Conservation (phyloP, 768 basidiomycete species). For the Boletellus ananas region DNA sequence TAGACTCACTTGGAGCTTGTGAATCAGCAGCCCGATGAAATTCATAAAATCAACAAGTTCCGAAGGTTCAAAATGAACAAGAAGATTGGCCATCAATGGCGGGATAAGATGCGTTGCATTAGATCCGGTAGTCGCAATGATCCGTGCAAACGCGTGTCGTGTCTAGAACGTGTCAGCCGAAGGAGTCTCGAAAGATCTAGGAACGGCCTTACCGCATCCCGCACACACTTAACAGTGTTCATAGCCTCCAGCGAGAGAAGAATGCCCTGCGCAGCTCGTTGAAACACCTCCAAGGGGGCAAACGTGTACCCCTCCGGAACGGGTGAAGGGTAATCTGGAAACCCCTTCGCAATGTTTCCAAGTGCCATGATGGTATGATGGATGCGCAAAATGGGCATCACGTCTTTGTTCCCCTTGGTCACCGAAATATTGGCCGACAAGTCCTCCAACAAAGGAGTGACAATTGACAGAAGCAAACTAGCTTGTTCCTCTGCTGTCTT, state of each 20-base stretch:
- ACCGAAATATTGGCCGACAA: conserved; percentile 55
- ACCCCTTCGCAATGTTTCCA: conserved; percentile 93
- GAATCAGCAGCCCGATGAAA: conserved; percentile 87
- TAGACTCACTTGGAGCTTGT: conserved; percentile 75
- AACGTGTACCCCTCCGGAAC: conserved; percentile 62
- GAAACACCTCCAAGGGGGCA: conserved; percentile 76
- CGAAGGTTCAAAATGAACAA: conserved; percentile 85
- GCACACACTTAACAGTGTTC: conserved; percentile 80
- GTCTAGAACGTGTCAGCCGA: conserved; percentile 48
- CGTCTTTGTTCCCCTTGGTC: conserved; percentile 57
- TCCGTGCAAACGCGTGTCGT: conserved; percentile 88
- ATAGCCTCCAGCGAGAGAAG: conserved; percentile 83
- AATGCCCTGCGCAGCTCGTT: conserved; percentile 81
- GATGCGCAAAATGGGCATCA: conserved; percentile 77
- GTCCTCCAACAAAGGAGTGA: conserved; percentile 77
- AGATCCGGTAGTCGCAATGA: conserved; percentile 85
- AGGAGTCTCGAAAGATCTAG: not conserved
- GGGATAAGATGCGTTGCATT: conserved; percentile 86
- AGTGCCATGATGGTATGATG: conserved; percentile 95
- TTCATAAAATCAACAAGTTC: conserved; percentile 95
- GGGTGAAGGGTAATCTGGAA: conserved; percentile 82
- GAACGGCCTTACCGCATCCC: conserved; percentile 75
- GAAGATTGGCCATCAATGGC: conserved; percentile 82
- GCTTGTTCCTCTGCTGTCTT: conserved; percentile 66
- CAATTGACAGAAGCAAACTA: conserved; percentile 66